Percentiles rank a stretch among this genome's conserved stretches.
These are phyloP conservation scores for Pterocarpus macrocarpus DNA, from an alignment of 306 rosid genomes.

Conservation along the genomic window DNA sequence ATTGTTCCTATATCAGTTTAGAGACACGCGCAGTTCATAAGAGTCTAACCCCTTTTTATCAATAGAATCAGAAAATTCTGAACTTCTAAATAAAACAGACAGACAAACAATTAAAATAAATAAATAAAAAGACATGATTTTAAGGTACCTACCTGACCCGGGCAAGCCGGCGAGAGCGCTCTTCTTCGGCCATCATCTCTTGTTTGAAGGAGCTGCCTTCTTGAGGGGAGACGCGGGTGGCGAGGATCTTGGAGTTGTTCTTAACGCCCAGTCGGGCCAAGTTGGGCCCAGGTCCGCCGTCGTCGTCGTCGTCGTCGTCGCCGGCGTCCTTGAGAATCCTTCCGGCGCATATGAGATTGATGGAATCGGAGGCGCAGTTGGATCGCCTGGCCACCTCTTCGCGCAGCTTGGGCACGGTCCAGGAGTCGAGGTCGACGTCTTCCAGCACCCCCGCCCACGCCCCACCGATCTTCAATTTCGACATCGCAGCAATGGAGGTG, in stretches of 20 bases:
- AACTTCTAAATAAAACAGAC: not conserved
- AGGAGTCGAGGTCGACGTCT: constrained; percentile 66
- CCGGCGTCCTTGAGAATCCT: constrained; percentile 74
- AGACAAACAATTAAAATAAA: not conserved
- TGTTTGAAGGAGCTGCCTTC: constrained; percentile 61
- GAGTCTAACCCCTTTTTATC: not conserved
- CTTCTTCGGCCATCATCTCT: constrained; percentile 80
- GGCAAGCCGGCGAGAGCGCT: constrained; percentile 70
- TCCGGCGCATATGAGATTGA: constrained; percentile 85
- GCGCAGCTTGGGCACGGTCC: constrained; percentile 75
- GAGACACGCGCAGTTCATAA: not conserved
- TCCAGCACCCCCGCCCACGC: constrained; percentile 82
- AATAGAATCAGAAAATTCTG: not conserved
- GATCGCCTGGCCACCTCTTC: constrained; percentile 80
- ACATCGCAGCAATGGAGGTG: constrained; percentile 50
- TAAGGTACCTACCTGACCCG: constrained; percentile 70
- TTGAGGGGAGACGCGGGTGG: constrained; percentile 55
- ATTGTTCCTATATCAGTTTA: too few species aligned
- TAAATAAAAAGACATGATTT: not conserved
- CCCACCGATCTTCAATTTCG: constrained; percentile 88
- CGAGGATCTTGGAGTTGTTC: constrained; percentile 79
- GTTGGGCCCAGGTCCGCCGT: constrained; percentile 52
- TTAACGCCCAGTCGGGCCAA: constrained; percentile 68
- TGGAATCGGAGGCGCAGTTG: constrained; percentile 59
- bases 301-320: constrained; percentile 63